Evolutionary conservation across 345 rosid genomes (phyloP).

Genomic region (Anacardium occidentale): DNA sequence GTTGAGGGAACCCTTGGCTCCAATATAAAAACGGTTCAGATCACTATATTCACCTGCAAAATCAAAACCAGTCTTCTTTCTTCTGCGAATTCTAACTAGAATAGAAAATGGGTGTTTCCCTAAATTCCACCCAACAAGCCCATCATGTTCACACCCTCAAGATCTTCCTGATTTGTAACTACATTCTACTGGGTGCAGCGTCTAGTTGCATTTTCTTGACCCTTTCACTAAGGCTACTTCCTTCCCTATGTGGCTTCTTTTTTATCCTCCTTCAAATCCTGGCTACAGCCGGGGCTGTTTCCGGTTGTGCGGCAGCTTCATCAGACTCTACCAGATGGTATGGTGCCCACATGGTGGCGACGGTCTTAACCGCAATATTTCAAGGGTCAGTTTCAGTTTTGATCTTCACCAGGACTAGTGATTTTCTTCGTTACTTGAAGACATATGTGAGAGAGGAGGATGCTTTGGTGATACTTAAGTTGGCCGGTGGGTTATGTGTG

Average conservation of each 20-base stretch:
- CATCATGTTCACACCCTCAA: conserved; percentile 58
- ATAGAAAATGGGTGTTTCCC: conserved; percentile 32
- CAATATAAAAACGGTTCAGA: background rate
- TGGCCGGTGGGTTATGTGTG: conserved; percentile 74
- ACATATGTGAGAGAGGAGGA: conserved; percentile 88
- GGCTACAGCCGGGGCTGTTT: conserved; percentile 61
- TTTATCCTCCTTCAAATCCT: conserved; percentile 54
- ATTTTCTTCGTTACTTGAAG: conserved; percentile 61
- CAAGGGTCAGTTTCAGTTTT: conserved; percentile 86
- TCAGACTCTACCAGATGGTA: conserved; percentile 61
- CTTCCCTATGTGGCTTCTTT: conserved; percentile 70
- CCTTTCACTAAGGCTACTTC: conserved; percentile 79
- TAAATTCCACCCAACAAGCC: conserved; percentile 19
- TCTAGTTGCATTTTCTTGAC: conserved; percentile 89
- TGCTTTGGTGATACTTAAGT: conserved; percentile 67
- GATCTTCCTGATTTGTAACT: conserved; percentile 75
- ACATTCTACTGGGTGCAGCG: conserved; percentile 85
- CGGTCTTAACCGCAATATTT: conserved; percentile 82
- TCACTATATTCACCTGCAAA: background rate
- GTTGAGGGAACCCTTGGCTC: background rate
- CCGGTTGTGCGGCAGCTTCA: conserved; percentile 73
- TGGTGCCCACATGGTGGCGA: conserved; percentile 79
- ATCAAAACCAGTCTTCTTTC: background rate
- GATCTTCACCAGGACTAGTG: conserved; percentile 66
- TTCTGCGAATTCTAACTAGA: too few species aligned